Evolutionary conservation across 768 basidiomycete genomes (phyloP), one percentile per base, ranked within the genome.

Genomic region (Pleurotus ostreatus): DNA sequence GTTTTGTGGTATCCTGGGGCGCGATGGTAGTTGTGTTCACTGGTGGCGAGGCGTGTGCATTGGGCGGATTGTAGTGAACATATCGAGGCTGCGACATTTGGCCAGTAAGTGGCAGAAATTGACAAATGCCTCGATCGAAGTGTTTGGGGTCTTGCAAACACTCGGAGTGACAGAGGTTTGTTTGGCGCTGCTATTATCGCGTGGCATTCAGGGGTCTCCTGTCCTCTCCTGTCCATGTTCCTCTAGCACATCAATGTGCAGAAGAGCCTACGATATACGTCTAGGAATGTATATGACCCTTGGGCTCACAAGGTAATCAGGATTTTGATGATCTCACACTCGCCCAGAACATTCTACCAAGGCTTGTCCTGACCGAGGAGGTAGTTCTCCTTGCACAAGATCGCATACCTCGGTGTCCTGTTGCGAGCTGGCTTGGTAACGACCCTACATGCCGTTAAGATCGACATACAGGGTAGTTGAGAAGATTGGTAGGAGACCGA

Each of bases 81-180:
- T 74, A 73, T 60, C 70, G 74, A 43, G 71, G 72, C 62, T 78
- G 76, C 61, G 77, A 76, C 76, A 77, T 77, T 71, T 68, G 62
- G 66, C 68, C 57, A 48, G 59, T 59, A 62, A 63, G 62, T 61
- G 63, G 55, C 49, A 56, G 52, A 40, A 26, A 20, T 55, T 7
- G 46, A 58, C 61, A 62, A 65, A 61, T 61, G 52, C 47, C 60
- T 64, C 66, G 64, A 69, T 73, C 65, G 62, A 69, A 63, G 73
- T 75, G 66, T 65, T 73, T 70, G 75, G 75, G 75, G 75, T 71
- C 71, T 55, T 53, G 40, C 43, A 22, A 49, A n/a, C 40, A 26
- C 13, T 34, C 45, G 30, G 46, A 49, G 63, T 62, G 57, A 55
- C 57, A 57, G 55, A 60, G 59, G 63, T 41, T 55, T 62, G 58